These are phyloP conservation scores for Blastobotrys petasosporus DNA, from an alignment of 1,139 yeast genomes.

Conservation along the genomic window DNA sequence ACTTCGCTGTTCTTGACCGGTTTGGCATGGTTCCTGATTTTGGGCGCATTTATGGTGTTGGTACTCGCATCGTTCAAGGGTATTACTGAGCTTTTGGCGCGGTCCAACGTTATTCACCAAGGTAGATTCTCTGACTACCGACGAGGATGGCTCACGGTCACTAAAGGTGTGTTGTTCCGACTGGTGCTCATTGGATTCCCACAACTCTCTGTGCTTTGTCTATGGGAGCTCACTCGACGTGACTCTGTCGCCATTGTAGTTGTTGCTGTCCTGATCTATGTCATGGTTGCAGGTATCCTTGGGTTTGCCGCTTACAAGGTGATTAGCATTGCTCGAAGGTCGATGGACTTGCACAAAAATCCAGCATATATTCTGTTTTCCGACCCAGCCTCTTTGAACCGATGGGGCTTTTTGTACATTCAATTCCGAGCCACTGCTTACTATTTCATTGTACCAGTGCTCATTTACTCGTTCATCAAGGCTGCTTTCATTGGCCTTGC, in stretches of 20 bases:
- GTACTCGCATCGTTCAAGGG: conserved; percentile 67
- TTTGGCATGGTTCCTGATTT: conserved; percentile 68
- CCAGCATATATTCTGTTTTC: conserved; percentile 92
- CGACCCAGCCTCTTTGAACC: conserved; percentile 70
- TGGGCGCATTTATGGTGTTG: conserved; percentile 65
- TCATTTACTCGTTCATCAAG: conserved; percentile 63
- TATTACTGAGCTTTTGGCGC: conserved; percentile 60
- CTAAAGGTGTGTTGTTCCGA: conserved; percentile 85
- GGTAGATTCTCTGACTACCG: conserved; percentile 70
- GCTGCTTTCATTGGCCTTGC: conserved; percentile 82
- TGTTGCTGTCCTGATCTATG: conserved; percentile 64
- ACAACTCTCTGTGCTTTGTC: conserved; percentile 70
- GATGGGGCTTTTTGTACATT: conserved; percentile 88
- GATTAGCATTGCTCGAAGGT: conserved; percentile 61
- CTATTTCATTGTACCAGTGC: conserved; percentile 66
- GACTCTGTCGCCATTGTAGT: conserved; percentile 83
- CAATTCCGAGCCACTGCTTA: conserved; percentile 85
- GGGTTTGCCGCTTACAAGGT: conserved; percentile 72
- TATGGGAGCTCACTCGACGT: conserved; percentile 81
- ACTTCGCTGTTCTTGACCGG: conserved; percentile 84
- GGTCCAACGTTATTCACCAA: conserved; percentile 52
- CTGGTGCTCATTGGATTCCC: conserved; percentile 78
- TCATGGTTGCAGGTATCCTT: conserved; percentile 53
- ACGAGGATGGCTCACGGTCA: conserved; percentile 68
- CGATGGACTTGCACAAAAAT: conserved; percentile 68